Base-by-base conservation (phyloP, 192 early-diverging fungal species). In the Coemansia nantahalensis region DNA sequence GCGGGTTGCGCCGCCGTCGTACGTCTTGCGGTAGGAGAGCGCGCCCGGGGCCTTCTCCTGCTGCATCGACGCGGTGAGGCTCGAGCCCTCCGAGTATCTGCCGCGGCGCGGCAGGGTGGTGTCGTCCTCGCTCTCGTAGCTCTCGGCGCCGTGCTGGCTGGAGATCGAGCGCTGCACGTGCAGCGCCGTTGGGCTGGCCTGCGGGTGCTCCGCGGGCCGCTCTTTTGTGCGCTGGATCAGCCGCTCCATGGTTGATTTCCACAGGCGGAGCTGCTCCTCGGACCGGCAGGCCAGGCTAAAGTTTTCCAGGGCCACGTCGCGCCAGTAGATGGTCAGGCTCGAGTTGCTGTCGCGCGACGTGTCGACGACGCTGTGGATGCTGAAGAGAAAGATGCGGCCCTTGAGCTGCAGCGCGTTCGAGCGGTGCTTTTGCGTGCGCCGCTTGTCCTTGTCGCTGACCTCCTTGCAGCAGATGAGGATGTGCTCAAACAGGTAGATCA, bases 391-490 rank as follows among this genome's bases (percentile, higher is more conserved):
- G 56, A 99, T 96, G 34, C 88, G 84, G 28, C 94, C 93, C 55
- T 89, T 91, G 13, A 97, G 73, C 57, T 91, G 84, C 33, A 85
- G 58, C 30, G 68, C 56, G 38, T 78, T 70, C 5, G 62, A 59
- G 38, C 58, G 65, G 37, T 66, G 59, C 46, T 48, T 63, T 23
- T 71, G 48, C 68, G 79, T 39, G 49, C 73, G 78, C 51, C 84
- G 82, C 51, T 74, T 78, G 21, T 82, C 78, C 67, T 91, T 90
- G 50, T 83, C 82, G 51, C 47, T 67, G 32, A 82, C 79, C 60
- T 96, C 93, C 61, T 97, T 95, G 80, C 91, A 96, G 62, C 90
- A 92, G 15, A 99, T 79, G 6, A 99, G 77, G 28, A 93, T 89
- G 59, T 82, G 83, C 62, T 97, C 93, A 80, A 99, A 99, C 44